Base-by-base conservation (phyloP, 1,139 yeast genomes). In the Debaryomycetaceae sp. region DNA sequence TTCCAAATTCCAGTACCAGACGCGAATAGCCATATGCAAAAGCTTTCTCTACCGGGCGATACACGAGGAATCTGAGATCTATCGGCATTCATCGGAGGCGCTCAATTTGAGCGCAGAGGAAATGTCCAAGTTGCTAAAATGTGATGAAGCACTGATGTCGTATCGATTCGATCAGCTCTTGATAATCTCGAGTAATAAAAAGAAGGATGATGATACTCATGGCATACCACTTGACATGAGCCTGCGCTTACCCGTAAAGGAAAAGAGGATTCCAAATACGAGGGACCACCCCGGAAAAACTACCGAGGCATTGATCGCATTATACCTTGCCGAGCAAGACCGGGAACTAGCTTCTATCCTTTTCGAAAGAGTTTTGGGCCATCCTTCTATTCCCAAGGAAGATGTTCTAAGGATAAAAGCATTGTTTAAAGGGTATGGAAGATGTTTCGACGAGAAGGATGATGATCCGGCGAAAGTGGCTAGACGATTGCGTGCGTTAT, bases 341-440 rank as follows among this genome's bases (percentile, higher is more conserved):
- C 48, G 82, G 23, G 77, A 73, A 32, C 68, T 79, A 46, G 83
- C 85, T 0, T 60, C 65, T 25, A 62, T 77, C 26, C 52, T 78
- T n/a, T 62, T 67, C 37, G 75, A 72, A 25, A 77, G 74, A 38
- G 72, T 78, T 1, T 44, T 60, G 3, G 63, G 57, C 25, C 65
- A 65, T 32, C 52, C 35, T 43, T 40, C 70, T 2, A 33, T 77
- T 1, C 44, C 45, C 12, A 68, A 63, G 16, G 43, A 46, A 4
- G 78, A 73, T 27, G 49, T 60, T 4, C 55, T 57, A 13, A 45
- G 48, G 16, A 45, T 76, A 6, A 71, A 70, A 38, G 56, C 53
- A 15, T 40, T 62, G 4, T 63, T 77, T 43, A 71, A 71, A 37
- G 54, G 52, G 1, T 78, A 74, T 43, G 83, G 86, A 3, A 78